Evolutionary conservation across 345 rosid species (phyloP).

Genomic region (Geranium rotundifolium): DNA sequence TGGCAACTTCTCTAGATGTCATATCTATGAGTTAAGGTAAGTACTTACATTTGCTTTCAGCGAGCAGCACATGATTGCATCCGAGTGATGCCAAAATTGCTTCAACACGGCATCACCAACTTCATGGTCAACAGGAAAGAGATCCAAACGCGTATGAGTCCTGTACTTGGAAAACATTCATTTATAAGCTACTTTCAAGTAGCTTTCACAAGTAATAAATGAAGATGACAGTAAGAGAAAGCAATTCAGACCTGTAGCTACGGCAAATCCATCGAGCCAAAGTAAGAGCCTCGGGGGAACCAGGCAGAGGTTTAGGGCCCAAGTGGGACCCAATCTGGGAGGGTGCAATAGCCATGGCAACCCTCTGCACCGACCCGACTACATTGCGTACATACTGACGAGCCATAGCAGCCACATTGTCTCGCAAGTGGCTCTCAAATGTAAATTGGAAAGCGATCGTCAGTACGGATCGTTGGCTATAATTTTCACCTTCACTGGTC

Average conservation of each 20-base stretch:
- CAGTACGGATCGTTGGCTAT: conserved; percentile 69
- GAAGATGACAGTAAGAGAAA: too few species aligned
- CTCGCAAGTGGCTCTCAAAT: conserved; percentile 70
- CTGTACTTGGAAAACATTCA: conserved; percentile 13
- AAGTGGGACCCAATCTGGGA: conserved; percentile 34
- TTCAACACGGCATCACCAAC: conserved; percentile 63
- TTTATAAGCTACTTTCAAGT: too few species aligned
- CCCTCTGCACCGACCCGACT: conserved; percentile 92
- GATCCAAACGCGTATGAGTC: conserved; percentile 58
- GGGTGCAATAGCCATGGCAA: conserved; percentile 90
- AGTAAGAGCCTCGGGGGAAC: conserved; percentile 89
- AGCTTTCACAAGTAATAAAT: too few species aligned
- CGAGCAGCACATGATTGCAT: conserved; percentile 90
- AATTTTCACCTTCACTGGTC: conserved; percentile 40
- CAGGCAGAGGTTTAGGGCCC: conserved; percentile 57
- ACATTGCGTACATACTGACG: conserved; percentile 82
- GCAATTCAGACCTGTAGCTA: conserved; percentile 58
- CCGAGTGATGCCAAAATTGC: conserved; percentile 79
- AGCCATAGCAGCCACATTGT: conserved; percentile 91
- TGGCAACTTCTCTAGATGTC: too few species aligned
- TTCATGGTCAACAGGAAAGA: conserved; percentile 37
- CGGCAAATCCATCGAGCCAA: conserved; percentile 70
- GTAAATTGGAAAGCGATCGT: conserved; percentile 90
- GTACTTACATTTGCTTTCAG: conserved; percentile 53
- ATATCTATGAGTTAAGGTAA: background rate